Evolutionary conservation across 352 stramenopile genomes (phyloP), one percentile per base, ranked within the genome.

Genomic region (Phytopythium mirpurense): DNA sequence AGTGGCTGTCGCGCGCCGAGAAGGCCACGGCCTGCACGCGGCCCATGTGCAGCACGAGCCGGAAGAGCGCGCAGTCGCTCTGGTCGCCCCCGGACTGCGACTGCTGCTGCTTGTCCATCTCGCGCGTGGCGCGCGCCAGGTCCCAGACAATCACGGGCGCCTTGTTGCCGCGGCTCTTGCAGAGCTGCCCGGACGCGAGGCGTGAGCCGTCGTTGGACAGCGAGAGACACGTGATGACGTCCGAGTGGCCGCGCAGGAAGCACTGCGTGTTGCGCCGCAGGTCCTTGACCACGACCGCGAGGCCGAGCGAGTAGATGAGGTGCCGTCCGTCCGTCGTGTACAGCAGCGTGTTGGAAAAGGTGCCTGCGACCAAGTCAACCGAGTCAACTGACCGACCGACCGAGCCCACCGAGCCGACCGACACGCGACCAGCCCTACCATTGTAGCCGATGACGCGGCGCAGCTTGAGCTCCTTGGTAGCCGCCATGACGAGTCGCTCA

Each of bases 141-240:
- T 99, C 88, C 96, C 95, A 98, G 24, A 98, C 70, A 40, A 98
- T 82, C n/a, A 98, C 74, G 21, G 97, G 87, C 40, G 94, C 92
- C 56, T 92, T 91, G 68, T 98, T 98, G 37, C 96, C 92, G n/a
- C 92, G 86, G 58, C 85, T 94, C 51, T 96, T 90, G 59, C 79
- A 93, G 60, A 92, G 74, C 66, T 98, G 95, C 32, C 95, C 93
- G 0, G 81, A 90, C 35, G 92, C 94, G 37, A 98, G 75, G 32
- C 74, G 83, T 1, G 62, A 72, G 27, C 93, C 93, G 57, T 98
- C 89, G 51, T 94, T 93, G 6, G 90, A 98, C 40, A 98, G 65
- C 5, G 88, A 81, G 24, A 98, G 57, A 43, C 90, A 98, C 24
- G 88, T 96, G 60, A 98, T 94, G 29, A 91, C 80, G 60, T 98